Evolutionary conservation across 768 basidiomycete species (phyloP), one percentile per base, ranked within the genome.

Genomic region (Amanita subjunquillea): DNA sequence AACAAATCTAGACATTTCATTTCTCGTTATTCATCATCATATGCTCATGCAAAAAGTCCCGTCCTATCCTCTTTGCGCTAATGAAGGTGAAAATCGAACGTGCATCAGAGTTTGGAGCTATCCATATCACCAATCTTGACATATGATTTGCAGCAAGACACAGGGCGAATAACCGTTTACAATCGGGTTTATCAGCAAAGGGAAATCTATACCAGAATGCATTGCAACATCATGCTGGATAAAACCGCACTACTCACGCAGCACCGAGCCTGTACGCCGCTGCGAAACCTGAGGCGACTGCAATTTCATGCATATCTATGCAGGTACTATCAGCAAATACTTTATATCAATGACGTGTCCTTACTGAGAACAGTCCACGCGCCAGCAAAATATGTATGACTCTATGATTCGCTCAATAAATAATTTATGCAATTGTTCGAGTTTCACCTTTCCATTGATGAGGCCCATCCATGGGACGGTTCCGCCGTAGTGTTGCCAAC

Each of bases 401-500:
- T 57, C 63, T 65, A 39, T 23, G 12, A 22, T 39, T 23, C 27
- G 4, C 10, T 38, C 27, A 34, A 22, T 54, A 22, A 30, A 4
- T 32, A 13, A n/a, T 38, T 41, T 22, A 7, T 12, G 13, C 3
- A 20, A 25, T 12, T 30, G 30, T 29, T 23, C 7, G 2, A 44
- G 12, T 32, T 43, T 25, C 47, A 64, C 62, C 55, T 63, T 66
- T 38, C 65, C 67, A 47, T 70, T 71, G 42, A 71, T 66, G 13
- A 66, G 58, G 54, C 64, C 64, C 67, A 71, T 67, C 67, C 66
- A 67, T 10, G 69, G 69, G 15, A 71, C 67, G 3, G 66, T 67
- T 5, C 64, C 61, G 15, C 64, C 65, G 53, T 69, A 71, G 53
- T 71, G 70, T 59, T 75, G 73, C 74, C 74, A 77, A 22, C 73